A percentile compares a stretch with the other conserved stretches of the same genome.
Conservation (phyloP, 1,139 yeast genomes). For the Hanseniaspora gamundiae region DNA sequence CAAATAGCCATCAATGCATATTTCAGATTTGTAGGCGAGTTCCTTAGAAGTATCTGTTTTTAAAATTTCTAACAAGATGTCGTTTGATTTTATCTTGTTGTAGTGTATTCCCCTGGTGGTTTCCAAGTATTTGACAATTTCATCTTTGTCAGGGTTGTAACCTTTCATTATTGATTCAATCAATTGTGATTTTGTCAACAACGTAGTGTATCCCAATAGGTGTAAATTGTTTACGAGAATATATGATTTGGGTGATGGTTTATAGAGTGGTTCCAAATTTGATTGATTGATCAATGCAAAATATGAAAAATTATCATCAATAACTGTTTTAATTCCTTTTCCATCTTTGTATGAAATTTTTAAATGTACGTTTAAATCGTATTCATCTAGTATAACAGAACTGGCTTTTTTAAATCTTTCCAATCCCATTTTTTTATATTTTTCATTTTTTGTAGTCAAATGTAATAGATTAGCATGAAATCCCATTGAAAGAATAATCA, state of each 20-base stretch:
- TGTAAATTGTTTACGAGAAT: slow-evolving; percentile 40
- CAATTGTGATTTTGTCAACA: slow-evolving; percentile 27
- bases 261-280: slow-evolving; percentile 54
- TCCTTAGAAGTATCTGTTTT: slow-evolving; percentile 11
- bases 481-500: slow-evolving; percentile 75
- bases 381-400: slow-evolving; percentile 31
- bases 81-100: slow-evolving; percentile 22
- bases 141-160: slow-evolving; percentile 35
- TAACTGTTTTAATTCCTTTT: too few species aligned
- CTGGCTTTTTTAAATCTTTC: slow-evolving; percentile 67
- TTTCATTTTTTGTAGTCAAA: slow-evolving; percentile 53
- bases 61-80: slow-evolving; percentile 24
- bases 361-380: slow-evolving; percentile 11
- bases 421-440: slow-evolving; percentile 49
- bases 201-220: slow-evolving; percentile 39
- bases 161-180: slow-evolving; percentile 40
- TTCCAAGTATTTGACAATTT: slow-evolving; percentile 41
- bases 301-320: slow-evolving; percentile 41
- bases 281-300: slow-evolving; percentile 52
- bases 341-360: slow-evolving; percentile 6
- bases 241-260: slow-evolving; percentile 60
- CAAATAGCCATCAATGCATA: slow-evolving; percentile 43
- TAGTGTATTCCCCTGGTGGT: slow-evolving; percentile 35
- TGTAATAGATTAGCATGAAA: slow-evolving; percentile 80
- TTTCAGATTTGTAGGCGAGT: slow-evolving; percentile 26